phyloP scores from a whole-genome alignment of 768 basidiomycete species.

The Russula ochroleuca region DNA sequence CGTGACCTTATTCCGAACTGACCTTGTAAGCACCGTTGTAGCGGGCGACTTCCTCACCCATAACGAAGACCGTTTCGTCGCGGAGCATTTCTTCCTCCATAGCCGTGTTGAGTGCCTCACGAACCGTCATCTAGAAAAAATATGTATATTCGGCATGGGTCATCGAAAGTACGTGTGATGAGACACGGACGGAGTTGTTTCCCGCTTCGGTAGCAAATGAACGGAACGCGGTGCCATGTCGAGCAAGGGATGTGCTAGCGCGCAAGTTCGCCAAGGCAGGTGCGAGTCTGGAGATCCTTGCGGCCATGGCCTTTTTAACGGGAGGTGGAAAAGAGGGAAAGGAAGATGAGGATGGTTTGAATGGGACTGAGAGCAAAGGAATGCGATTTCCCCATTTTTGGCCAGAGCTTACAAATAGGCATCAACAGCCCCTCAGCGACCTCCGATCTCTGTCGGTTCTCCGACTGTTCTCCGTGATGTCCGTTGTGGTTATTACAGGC shows the following conservation, averaged over 20 bases:
- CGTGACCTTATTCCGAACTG: slow-evolving; percentile 22
- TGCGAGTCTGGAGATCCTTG: slow-evolving; percentile 62
- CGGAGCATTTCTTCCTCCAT: slow-evolving; percentile 99
- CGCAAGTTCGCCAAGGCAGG: slow-evolving; percentile 45
- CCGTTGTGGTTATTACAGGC: slow-evolving; percentile 74
- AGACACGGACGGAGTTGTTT: slow-evolving; percentile 44
- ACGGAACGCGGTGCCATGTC: slow-evolving; percentile 47
- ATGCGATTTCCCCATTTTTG: slow-evolving; percentile 18
- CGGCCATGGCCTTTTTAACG: slow-evolving; percentile 46
- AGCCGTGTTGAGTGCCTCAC: slow-evolving; percentile 94
- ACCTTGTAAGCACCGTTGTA: slow-evolving; percentile 99
- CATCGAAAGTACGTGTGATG: slow-evolving; percentile 34
- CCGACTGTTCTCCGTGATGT: slow-evolving; percentile 26
- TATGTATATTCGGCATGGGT: slow-evolving; percentile 27
- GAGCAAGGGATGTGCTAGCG: slow-evolving; percentile 39
- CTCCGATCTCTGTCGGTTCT: background rate
- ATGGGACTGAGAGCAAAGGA: background rate
- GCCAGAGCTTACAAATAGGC: slow-evolving; percentile 7
- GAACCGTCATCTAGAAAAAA: slow-evolving; percentile 81
- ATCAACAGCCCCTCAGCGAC: slow-evolving; percentile 10
- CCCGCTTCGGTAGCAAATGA: slow-evolving; percentile 60
- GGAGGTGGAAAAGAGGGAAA: slow-evolving; percentile 33
- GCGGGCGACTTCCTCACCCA: slow-evolving; percentile 97
- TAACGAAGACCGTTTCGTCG: slow-evolving; percentile 89
- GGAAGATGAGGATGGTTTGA: slow-evolving; percentile 21